These are phyloP conservation scores for Debaryomyces psychrophilus DNA, from an alignment of 1,139 yeast species.

Conservation along the genomic window DNA sequence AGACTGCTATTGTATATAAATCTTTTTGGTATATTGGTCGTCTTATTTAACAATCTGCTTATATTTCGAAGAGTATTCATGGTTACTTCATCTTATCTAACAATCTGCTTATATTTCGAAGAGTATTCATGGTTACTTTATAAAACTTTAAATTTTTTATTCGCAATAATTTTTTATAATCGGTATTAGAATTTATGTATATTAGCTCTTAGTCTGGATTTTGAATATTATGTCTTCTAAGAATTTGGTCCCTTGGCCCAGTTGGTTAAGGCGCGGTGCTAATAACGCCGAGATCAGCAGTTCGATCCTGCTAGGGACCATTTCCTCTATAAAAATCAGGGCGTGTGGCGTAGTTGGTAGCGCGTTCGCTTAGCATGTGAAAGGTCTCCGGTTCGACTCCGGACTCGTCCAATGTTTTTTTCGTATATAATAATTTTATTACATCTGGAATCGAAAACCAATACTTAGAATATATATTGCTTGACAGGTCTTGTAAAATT, in stretches of 20 bases:
- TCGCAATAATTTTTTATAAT: neutral
- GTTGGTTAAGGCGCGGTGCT: slow-evolving; percentile 72
- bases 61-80: neutral
- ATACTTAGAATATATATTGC: too few relatives aligned
- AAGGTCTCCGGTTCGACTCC: slow-evolving; percentile 92
- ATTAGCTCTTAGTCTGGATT: neutral
- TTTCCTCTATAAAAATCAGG: slow-evolving; percentile 37
- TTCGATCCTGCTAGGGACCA: slow-evolving; percentile 89
- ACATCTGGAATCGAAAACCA: neutral
- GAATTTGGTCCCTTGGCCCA: slow-evolving; percentile 27
- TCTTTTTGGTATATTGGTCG: neutral
- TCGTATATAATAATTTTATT: neutral
- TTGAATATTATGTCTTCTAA: neutral
- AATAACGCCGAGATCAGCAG: slow-evolving; percentile 84
- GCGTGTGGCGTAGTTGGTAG: slow-evolving; percentile 95
- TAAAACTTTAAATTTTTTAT: neutral
- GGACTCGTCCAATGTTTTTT: slow-evolving; percentile 70
- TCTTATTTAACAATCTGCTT: neutral
- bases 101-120: neutral
- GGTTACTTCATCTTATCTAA: neutral
- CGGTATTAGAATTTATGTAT: neutral
- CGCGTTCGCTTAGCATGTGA: slow-evolving; percentile 92
- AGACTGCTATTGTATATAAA: neutral
- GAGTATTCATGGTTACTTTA: neutral
- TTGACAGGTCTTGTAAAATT: too few relatives aligned